phyloP scores from a whole-genome alignment of 2,329 filamentous ascomycete genomes.

The Ascochyta lentis region DNA sequence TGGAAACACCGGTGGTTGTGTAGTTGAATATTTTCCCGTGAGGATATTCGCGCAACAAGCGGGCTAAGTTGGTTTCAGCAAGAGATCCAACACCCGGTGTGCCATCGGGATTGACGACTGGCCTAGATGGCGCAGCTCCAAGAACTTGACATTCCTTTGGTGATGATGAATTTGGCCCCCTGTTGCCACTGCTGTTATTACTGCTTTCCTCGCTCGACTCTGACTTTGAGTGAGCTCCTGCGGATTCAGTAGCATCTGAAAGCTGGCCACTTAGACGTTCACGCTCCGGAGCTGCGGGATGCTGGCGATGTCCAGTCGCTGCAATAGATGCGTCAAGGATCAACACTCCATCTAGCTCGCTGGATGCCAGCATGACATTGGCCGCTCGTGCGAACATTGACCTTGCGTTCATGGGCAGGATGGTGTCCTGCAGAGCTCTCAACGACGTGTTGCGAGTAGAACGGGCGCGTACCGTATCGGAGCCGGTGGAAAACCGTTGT shows the following conservation, averaged over 20 bases:
- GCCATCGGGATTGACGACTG: not conserved
- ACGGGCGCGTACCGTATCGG: conserved; percentile 7
- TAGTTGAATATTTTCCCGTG: conserved; percentile 39
- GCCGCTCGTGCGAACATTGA: conserved; percentile 45
- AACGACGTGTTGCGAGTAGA: conserved; percentile 26
- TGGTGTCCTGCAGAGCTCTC: conserved; percentile 34
- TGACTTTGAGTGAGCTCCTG: conserved; percentile 16
- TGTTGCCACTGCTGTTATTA: conserved; percentile 5
- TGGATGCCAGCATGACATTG: conserved; percentile 41
- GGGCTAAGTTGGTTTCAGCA: conserved; percentile 29
- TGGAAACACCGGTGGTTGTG: conserved; percentile 17
- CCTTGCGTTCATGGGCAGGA: conserved; percentile 37
- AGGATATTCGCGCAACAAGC: conserved; percentile 33
- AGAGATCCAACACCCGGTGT: conserved; percentile 14
- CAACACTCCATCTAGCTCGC: conserved; percentile 43
- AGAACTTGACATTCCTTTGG: conserved; percentile 35
- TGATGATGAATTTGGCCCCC: not conserved
- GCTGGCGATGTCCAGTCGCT: conserved; percentile 24
- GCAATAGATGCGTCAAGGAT: conserved; percentile 45
- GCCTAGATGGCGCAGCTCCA: conserved; percentile 24
- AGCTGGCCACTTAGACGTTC: not conserved
- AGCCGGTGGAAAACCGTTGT: not conserved
- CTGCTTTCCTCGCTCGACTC: conserved; percentile 27
- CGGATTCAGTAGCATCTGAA: conserved; percentile 16
- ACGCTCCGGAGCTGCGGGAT: conserved; percentile 10